Evolutionary conservation across 345 rosid genomes (phyloP), one percentile per base, ranked within the genome.

Genomic region (Hevea brasiliensis): DNA sequence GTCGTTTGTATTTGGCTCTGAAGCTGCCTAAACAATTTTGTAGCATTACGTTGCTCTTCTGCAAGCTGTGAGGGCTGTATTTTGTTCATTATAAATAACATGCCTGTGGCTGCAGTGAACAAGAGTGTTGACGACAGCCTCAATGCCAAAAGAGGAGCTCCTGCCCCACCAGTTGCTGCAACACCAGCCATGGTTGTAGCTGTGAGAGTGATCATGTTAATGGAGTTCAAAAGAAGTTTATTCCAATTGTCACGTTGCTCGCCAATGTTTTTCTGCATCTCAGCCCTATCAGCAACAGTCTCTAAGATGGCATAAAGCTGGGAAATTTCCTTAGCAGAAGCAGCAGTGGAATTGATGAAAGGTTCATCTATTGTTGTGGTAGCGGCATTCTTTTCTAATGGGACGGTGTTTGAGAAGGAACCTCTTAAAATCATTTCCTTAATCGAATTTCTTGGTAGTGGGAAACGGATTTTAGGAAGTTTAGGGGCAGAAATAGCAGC

Each of bases 191-290:
- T 87, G 29, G 86, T 75, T n/a, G 86, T 76, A 10, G 90, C 92
- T 0, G 91, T 75, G 56, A 90, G 89, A 56, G 90, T 88, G 67
- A 88, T 88, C 85, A 81, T 83, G 82, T 88, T 90, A 70, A 87
- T 81, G 48, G 96, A 88, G 55, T 78, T 88, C 57, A 32, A 32
- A 32, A 32, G 37, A 32, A 32, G 37, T 32, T 32, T 32, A 4
- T 32, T 32, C 37, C 37, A 32, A 32, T 32, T 32, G 37, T 32
- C 37, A 32, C 37, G 37, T 32, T 32, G 37, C 37, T 32, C 37
- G 37, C 37, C 37, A 2, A 32, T 32, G 4, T 32, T 32, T 4
- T 32, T 32, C 3, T 32, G 37, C 37, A 32, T 32, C 37, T 32
- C 37, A 2, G 4, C 37, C 4, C 37, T 32, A 32, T 32, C 37